Evolutionary conservation across 331 rosid genomes (phyloP), one percentile per base, ranked within the genome.

Genomic region (Quercus phellos): DNA sequence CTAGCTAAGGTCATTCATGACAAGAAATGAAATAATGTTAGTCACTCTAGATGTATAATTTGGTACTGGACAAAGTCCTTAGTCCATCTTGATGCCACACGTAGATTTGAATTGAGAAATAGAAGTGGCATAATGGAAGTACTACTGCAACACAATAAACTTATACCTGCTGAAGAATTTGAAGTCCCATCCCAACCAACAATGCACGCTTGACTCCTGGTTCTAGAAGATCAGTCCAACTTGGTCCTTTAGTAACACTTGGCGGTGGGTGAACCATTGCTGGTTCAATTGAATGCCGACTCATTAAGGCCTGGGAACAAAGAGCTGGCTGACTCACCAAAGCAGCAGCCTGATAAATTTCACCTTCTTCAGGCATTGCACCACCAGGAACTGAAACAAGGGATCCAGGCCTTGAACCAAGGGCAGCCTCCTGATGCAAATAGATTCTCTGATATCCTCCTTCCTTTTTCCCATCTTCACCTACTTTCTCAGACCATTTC

Each of bases 131-230:
- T 56, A 26, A 19, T n/a, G 64, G 14, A 56, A 46, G 53, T 46
- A 46, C 53, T 46, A 46, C 4, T 46, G 13, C 17, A 46, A 46
- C 53, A 46, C 53, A 46, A 46, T 13, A 46, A 46, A 46, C 53
- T 46, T 58, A 60, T 82, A 93, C 97, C 96, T 91, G 98, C 80
- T 93, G 98, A 77, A 93, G 97, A 78, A 88, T 19, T 85, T 93
- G 98, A 55, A 93, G 67, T 69, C 94, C 97, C 13, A 91, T 72
- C 38, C 98, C 98, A 83, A 93, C 96, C 75, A 82, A 16, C 76
- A 93, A 73, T 42, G 98, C 98, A 70, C 90, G 93, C 72, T 75
- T 90, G 26, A 93, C 98, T 56, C 98, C 98, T 0, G 91, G 89
- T 70, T 93, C 98, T 1, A 90, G 77, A 85, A 93, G 90, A 74